Base-by-base conservation (phyloP, 768 basidiomycete species). In the Exidia glandulosa region DNA sequence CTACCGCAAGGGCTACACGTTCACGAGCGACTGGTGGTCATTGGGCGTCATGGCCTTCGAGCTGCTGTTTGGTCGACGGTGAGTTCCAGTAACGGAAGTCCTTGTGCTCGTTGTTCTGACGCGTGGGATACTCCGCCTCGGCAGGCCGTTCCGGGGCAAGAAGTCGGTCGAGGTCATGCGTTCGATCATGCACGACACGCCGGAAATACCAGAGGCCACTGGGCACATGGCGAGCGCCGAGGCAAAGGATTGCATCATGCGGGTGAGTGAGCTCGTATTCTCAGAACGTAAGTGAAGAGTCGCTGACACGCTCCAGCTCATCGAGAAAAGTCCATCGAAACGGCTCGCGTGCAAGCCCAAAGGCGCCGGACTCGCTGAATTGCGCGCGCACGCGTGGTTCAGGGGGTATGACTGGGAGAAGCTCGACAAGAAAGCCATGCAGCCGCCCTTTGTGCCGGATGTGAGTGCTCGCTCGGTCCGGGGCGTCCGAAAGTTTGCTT, bases 1-100 rank as follows among this genome's bases (percentile, higher is more conserved):
- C 25, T 31, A 54, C 10, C 50, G 89, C 68, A 87, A 85, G 67
- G 96, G 96, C 16, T 99, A 99, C 72, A 88, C 88, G 3, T 94
- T 90, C 81, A 85, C 85, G 56, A 82, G 91, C 56, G 94, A 97
- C 70, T 96, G 91, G 88, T 97, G 94, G 94, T 93, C 90, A 68
- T 78, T 97, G 23, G 94, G 94, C 32, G 78, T 96, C 59, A 88
- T 88, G 30, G 87, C 85, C 61, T 95, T 88, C 73, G 94, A 97
- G 67, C 81, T 96, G n/a, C 73, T 94, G n/a, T 76, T 76, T 59
- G 75, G 75, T 45, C 69, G 71, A 63, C 36, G 41, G 41, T 45
- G 19, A 14, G 3, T 5, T 6, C 9, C 6, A 14, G 19, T n/a
- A 14, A 14, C 41, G 41, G 41, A 14, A 45, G 23, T 45, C 41